These are phyloP conservation scores for Pholiota microspora DNA, from an alignment of 768 basidiomycete genomes.

Conservation along the genomic window DNA sequence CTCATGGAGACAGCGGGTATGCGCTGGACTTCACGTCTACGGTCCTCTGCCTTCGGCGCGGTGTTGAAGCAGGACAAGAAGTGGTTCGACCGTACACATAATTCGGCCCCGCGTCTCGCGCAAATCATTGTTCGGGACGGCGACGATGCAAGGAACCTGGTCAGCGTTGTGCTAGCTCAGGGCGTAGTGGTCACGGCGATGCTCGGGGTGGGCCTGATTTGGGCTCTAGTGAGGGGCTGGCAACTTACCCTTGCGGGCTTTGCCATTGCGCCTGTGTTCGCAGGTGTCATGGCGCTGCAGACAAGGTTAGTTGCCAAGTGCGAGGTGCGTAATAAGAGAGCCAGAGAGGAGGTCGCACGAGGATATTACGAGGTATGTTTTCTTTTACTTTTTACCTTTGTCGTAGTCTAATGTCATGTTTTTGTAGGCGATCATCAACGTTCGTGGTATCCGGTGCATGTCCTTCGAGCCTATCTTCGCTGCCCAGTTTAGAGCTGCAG, in stretches of 20 bases:
- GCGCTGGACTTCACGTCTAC: conserved; percentile 69
- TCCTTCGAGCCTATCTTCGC: conserved; percentile 73
- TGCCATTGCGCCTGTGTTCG: conserved; percentile 84
- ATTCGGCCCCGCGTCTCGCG: conserved; percentile 59
- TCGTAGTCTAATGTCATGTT: conserved; percentile 7
- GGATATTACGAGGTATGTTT: conserved; percentile 78
- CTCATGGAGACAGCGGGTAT: conserved; percentile 75
- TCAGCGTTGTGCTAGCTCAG: conserved; percentile 73
- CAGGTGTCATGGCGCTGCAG: conserved; percentile 70
- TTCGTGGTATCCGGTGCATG: conserved; percentile 88
- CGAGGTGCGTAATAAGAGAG: conserved; percentile 79
- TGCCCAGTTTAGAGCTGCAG: conserved; percentile 63
- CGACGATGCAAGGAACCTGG: conserved; percentile 80
- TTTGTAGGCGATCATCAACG: conserved; percentile 70
- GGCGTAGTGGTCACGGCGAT: conserved; percentile 72
- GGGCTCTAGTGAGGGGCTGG: conserved; percentile 91
- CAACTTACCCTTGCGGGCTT: conserved; percentile 89
- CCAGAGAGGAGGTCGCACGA: conserved; percentile 82
- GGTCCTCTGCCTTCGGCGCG: conserved; percentile 50
- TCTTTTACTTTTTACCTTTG: conserved; percentile 5
- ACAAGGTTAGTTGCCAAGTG: conserved; percentile 66
- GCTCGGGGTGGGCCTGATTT: conserved; percentile 80
- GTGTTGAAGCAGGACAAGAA: conserved; percentile 79
- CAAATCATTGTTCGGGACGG: conserved; percentile 84
- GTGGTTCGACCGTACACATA: conserved; percentile 77